Evolutionary conservation across 2,329 filamentous ascomycete genomes (phyloP), one percentile per base, ranked within the genome.

Genomic region (Raffaelea arxii): DNA sequence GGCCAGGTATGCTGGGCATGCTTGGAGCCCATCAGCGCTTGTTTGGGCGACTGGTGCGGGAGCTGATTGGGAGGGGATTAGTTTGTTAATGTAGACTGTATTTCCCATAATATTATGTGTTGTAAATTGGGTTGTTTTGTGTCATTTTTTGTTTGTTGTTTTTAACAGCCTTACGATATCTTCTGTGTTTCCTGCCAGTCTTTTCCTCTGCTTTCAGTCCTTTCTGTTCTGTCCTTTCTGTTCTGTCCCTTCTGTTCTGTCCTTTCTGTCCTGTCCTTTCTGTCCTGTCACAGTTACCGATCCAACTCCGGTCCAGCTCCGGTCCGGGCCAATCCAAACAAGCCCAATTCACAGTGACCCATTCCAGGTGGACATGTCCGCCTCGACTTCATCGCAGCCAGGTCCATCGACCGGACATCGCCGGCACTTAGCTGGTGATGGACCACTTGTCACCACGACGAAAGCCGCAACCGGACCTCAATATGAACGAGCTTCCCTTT

Each of bases 1-100:
- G 51, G 51, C 51, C 51, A 6, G 51, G 48, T 2, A 38, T 53
- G 42, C 35, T 52, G 14, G 49, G 48, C 5, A 50, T 53, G 43
- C 38, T 53, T 3, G 46, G 40, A 4, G 39, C 52, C 3, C 49
- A 53, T 30, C 49, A 53, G 19, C 36, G 18, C 19, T 32, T 53
- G 14, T 51, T 50, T 45, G 30, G 25, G 10, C 43, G 49, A 4
- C 39, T 38, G 0, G 44, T 52, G 3, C 43, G 44, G 3, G 47
- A 49, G 19, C 22, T 53, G 35, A 49, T 53, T 12, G 42, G 2
- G 9, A 48, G 44, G 16, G 44, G 49, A 0, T 18, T 49, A 10
- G 41, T 52, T n/a, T n/a, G 19, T n/a, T 36, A 18, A 36, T n/a
- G n/a, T n/a, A n/a, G n/a, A n/a, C n/a, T n/a, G n/a, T n/a, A n/a